Base-by-base conservation (phyloP, 306 rosid genomes). In the Leucaena leucocephala region DNA sequence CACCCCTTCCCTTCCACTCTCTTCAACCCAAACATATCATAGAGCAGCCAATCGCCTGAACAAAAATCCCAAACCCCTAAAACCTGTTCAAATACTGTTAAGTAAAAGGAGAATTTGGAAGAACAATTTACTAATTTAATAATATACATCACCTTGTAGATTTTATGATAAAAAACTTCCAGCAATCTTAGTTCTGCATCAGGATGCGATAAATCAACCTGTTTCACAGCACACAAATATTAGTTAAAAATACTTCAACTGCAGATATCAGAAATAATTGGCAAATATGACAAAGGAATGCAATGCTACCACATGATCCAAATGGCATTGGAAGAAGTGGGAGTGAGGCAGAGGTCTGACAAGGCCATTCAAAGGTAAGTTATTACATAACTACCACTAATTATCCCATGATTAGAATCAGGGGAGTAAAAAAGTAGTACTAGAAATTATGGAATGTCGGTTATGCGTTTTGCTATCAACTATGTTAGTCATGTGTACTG, bases 111-210 rank as follows among this genome's bases (percentile, higher is more conserved):
- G n/a, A 42, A 59, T 46, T 64, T 12, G 16, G 19, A 49, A 59
- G 35, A 39, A 49, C 59, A 59, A 17, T 42, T 71, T 6, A 52
- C 3, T 62, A 59, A 52, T 59, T 55, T 8, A 17, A 71, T 4
- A 58, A 16, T 57, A n/a, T 38, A 16, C 46, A 74, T 16, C 62
- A 94, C 98, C 97, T 94, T 94, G 76, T 94, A 94, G 59, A 94
- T 94, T 86, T 91, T 94, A 89, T 94, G 98, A 84, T 91, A 91
- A 79, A 94, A 94, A 84, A 92, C 97, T 82, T 94, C 98, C 21
- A 94, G 89, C 80, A 94, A 82, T 83, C 98, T 87, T 69, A 94
- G 88, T 84, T 92, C 97, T 10, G 95, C 98, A 76, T 88, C 80
- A 19, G 94, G 91, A 85, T 82, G 90, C 54, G 98, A 91, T 82